These are phyloP conservation scores for Dioszegia aurantiaca DNA, from an alignment of 768 basidiomycete genomes.

Conservation along the genomic window DNA sequence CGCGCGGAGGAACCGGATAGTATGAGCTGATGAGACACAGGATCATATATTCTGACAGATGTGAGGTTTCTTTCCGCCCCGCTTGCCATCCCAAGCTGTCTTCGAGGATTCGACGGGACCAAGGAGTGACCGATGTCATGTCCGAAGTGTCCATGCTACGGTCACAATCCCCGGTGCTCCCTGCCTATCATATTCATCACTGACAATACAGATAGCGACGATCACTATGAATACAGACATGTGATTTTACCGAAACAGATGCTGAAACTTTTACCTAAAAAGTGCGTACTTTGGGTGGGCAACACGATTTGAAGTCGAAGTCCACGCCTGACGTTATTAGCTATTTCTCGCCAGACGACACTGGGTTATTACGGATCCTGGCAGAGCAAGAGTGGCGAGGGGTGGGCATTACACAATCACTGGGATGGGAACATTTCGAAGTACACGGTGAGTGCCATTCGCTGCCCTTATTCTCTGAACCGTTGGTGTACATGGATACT, in stretches of 20 bases:
- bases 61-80: constrained; percentile 27
- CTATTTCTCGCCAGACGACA: constrained; percentile 69
- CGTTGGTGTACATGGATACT: neutral
- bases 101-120: neutral
- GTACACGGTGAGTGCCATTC: constrained; percentile 73
- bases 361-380: constrained; percentile 75
- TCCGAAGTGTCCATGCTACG: too few relatives aligned
- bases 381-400: constrained; percentile 90
- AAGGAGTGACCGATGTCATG: neutral
- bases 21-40: constrained; percentile 21
- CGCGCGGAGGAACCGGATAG: too few relatives aligned
- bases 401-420: constrained; percentile 90
- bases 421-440: constrained; percentile 97
- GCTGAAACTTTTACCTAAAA: constrained; percentile 85
- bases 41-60: constrained; percentile 52
- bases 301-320: neutral
- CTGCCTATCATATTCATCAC: too few relatives aligned
- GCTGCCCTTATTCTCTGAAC: neutral
- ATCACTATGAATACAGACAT: constrained; percentile 84
- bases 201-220: constrained; percentile 76
- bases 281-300: constrained; percentile 26
- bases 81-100: too few relatives aligned
- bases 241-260: constrained; percentile 94
- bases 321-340: constrained; percentile 40
- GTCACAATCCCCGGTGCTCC: too few relatives aligned